Evolutionary conservation across 2,329 filamentous ascomycete genomes (phyloP).

Genomic region (Parafenestella ontariensis): DNA sequence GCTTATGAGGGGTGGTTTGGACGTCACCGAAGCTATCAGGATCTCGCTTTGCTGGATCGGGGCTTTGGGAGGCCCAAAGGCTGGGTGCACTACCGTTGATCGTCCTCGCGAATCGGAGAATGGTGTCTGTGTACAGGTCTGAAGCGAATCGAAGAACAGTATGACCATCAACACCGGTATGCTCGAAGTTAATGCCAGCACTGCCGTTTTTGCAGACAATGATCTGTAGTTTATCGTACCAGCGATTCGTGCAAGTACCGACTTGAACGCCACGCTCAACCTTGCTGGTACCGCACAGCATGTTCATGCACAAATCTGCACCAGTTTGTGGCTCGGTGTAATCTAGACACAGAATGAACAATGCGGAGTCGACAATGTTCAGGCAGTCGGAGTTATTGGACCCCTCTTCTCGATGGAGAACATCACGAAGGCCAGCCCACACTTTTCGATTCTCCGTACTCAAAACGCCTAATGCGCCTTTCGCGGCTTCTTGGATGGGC

Average conservation of each 20-base stretch:
- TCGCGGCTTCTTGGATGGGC: constrained; percentile 93
- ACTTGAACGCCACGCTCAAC: constrained; percentile 94
- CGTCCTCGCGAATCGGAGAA: constrained; percentile 89
- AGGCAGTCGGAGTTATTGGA: constrained; percentile 97
- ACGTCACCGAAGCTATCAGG: constrained; percentile 92
- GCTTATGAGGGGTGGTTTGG: constrained; percentile 89
- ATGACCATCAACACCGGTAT: constrained; percentile 96
- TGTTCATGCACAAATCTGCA: constrained; percentile 92
- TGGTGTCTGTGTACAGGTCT: constrained; percentile 96
- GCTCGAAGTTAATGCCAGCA: constrained; percentile 98
- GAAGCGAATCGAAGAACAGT: constrained; percentile 96
- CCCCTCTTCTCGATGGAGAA: constrained; percentile 81
- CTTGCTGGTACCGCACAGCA: constrained; percentile 94
- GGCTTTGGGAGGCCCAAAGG: constrained; percentile 88
- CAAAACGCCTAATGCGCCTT: constrained; percentile 88
- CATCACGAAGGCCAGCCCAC: constrained; percentile 90
- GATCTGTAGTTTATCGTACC: constrained; percentile 99
- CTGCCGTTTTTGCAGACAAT: constrained; percentile 99
- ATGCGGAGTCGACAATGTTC: constrained; percentile 91
- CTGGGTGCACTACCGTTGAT: constrained; percentile 95
- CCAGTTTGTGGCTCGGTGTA: constrained; percentile 84
- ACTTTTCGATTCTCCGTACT: constrained; percentile 96
- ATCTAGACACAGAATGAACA: constrained; percentile 92
- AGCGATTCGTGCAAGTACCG: constrained; percentile 95
- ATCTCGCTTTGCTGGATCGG: constrained; percentile 90